Percentiles rank a stretch among this genome's conserved stretches.
Conservation (phyloP, 2,329 filamentous ascomycete genomes). For the Clarireedia sp. region DNA sequence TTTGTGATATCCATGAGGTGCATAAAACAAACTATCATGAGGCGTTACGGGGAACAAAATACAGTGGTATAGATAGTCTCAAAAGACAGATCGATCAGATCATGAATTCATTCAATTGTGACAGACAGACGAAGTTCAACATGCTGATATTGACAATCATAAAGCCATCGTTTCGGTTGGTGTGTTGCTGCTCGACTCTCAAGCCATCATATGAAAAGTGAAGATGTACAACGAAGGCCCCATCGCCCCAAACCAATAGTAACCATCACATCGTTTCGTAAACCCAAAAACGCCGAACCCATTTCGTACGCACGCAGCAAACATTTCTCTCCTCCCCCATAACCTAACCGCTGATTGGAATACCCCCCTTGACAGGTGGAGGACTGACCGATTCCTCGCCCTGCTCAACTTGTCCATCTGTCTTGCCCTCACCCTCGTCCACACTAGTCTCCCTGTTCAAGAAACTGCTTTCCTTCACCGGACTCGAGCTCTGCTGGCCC, state of each 20-base stretch:
- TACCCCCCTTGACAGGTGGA: constrained; percentile 41
- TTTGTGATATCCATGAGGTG: constrained; percentile 13
- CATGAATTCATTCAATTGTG: neutral
- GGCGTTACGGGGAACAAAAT: neutral
- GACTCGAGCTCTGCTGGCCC: constrained; percentile 57
- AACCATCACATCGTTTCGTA: constrained; percentile 4
- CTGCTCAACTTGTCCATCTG: constrained; percentile 20
- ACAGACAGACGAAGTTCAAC: neutral
- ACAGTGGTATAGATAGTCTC: constrained; percentile 1
- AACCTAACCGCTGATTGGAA: constrained; percentile 55
- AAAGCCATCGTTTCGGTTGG: constrained; percentile 5
- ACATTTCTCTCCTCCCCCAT: neutral
- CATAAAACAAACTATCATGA: neutral
- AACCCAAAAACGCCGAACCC: constrained; percentile 11
- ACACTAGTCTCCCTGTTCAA: constrained; percentile 74
- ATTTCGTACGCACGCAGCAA: constrained; percentile 3
- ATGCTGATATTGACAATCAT: neutral
- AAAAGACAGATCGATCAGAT: neutral
- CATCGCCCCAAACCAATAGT: constrained; percentile 5
- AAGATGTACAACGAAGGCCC: constrained; percentile 11
- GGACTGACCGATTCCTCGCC: constrained; percentile 34
- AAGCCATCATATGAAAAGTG: constrained; percentile 5
- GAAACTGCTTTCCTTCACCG: constrained; percentile 85
- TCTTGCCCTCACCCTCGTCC: constrained; percentile 39
- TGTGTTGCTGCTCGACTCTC: constrained; percentile 5